Conservation (phyloP, 495 filamentous ascomycete species). For the Articulospora tetracladia region DNA sequence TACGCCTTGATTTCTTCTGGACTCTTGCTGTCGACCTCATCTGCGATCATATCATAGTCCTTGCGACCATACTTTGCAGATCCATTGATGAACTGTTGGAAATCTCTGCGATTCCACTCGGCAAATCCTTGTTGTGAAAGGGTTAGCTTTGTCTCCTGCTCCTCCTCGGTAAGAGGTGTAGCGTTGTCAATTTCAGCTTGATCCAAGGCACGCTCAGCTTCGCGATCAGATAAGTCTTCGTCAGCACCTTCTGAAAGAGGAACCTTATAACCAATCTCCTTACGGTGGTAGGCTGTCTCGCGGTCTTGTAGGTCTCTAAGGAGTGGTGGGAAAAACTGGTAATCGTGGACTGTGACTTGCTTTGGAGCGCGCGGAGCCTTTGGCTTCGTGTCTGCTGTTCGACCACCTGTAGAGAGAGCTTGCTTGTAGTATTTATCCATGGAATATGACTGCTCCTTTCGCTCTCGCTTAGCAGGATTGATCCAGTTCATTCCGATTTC, state of each 20-base stretch:
- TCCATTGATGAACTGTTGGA: constrained; percentile 95
- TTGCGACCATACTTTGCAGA: constrained; percentile 87
- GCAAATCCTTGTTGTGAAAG: constrained; percentile 84
- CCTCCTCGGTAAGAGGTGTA: constrained; percentile 81
- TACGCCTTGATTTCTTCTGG: constrained; percentile 82
- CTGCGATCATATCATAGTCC: constrained; percentile 77
- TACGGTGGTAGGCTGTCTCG: constrained; percentile 93
- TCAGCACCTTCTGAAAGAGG: constrained; percentile 80
- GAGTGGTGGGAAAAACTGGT: constrained; percentile 87
- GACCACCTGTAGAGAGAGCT: constrained; percentile 78
- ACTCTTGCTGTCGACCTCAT: constrained; percentile 88
- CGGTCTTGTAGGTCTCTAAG: constrained; percentile 89
- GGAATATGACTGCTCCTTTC: constrained; percentile 96
- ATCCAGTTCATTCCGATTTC: constrained; percentile 97
- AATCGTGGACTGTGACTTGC: constrained; percentile 88
- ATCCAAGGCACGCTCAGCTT: constrained; percentile 82
- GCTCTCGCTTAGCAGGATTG: constrained; percentile 96
- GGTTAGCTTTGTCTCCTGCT: constrained; percentile 74
- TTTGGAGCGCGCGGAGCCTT: constrained; percentile 95
- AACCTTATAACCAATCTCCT: constrained; percentile 92
- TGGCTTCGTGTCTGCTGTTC: constrained; percentile 84
- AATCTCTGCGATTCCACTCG: constrained; percentile 94
- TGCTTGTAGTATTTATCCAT: constrained; percentile 99
- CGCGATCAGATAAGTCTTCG: constrained; percentile 74
- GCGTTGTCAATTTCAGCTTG: constrained; percentile 93